Evolutionary conservation across 441 rosid genomes (phyloP).

Genomic region (Cnidoscolus chayamansa): DNA sequence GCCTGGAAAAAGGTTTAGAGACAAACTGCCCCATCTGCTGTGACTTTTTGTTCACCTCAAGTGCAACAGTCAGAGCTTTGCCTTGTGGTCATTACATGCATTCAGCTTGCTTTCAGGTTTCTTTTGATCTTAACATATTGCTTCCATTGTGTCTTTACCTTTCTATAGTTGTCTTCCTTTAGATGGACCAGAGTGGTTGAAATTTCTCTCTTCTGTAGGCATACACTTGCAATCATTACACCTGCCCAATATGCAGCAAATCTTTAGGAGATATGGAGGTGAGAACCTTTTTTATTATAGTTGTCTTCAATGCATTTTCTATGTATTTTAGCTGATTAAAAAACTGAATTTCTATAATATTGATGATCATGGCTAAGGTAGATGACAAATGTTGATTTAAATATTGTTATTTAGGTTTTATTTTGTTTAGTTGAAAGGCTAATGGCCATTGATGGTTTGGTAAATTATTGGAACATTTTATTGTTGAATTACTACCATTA

Average conservation of each 20-base stretch:
- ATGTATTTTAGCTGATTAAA: background rate
- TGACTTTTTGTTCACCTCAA: slow-evolving; percentile 65
- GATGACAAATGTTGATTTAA: background rate
- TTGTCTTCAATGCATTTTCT: background rate
- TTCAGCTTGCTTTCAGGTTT: slow-evolving; percentile 70
- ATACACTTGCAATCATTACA: slow-evolving; percentile 67
- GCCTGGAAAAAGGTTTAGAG: slow-evolving; percentile 62
- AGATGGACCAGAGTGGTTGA: background rate
- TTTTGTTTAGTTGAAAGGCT: background rate
- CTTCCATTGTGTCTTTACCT: slow-evolving; percentile 11
- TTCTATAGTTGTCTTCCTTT: slow-evolving; percentile 10
- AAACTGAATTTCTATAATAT: background rate
- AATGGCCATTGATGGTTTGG: background rate
- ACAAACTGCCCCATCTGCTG: slow-evolving; percentile 70
- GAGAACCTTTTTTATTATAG: slow-evolving; percentile 23
- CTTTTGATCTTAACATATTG: slow-evolving; percentile 3
- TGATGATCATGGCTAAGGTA: background rate
- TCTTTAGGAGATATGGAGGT: slow-evolving; percentile 79
- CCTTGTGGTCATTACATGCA: slow-evolving; percentile 79
- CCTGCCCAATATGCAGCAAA: slow-evolving; percentile 69
- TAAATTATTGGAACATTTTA: no score
- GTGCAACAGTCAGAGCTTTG: slow-evolving; percentile 56
- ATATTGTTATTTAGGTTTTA: background rate
- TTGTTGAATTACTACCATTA: background rate
- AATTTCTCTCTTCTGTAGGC: slow-evolving; percentile 36